phyloP scores from a whole-genome alignment of 2,329 filamentous ascomycete species.

The Thelonectria olida region DNA sequence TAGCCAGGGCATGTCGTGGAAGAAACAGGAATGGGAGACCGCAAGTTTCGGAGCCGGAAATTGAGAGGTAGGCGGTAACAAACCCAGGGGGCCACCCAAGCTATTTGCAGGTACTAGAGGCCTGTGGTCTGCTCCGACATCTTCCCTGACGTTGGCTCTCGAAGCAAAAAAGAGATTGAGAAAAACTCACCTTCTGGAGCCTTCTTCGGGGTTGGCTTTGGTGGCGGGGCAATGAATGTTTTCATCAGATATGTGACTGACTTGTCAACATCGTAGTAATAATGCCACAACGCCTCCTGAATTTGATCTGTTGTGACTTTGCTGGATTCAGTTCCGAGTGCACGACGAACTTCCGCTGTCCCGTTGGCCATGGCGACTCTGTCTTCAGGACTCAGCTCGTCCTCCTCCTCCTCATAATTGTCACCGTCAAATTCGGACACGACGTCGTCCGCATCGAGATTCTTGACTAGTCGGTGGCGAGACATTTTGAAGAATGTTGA shows the following conservation, averaged over 20 bases:
- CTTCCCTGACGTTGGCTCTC: slow-evolving; percentile 38
- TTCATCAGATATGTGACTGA: slow-evolving; percentile 82
- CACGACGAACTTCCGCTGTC: slow-evolving; percentile 71
- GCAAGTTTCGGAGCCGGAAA: slow-evolving; percentile 31
- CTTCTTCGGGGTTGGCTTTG: slow-evolving; percentile 54
- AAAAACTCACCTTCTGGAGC: slow-evolving; percentile 53
- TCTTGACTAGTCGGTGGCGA: slow-evolving; percentile 42
- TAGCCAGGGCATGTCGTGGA: slow-evolving; percentile 87
- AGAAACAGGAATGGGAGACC: slow-evolving; percentile 65
- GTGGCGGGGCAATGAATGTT: slow-evolving; percentile 61
- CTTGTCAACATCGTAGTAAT: slow-evolving; percentile 93
- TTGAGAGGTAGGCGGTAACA: slow-evolving; percentile 3
- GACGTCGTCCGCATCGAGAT: slow-evolving; percentile 58
- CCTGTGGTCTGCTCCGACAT: slow-evolving; percentile 45
- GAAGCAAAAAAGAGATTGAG: slow-evolving; percentile 44
- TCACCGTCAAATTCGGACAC: slow-evolving; percentile 61
- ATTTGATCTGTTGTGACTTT: slow-evolving; percentile 74
- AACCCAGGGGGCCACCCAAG: slow-evolving; percentile 11
- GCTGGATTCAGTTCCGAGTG: slow-evolving; percentile 67
- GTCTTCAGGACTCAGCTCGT: slow-evolving; percentile 59
- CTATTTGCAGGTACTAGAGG: slow-evolving; percentile 22
- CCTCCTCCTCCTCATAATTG: slow-evolving; percentile 56
- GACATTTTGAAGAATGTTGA: slow-evolving; percentile 29
- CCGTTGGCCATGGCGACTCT: slow-evolving; percentile 66
- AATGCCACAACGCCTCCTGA: slow-evolving; percentile 92